phyloP scores from a whole-genome alignment of 192 early-diverging fungal genomes.

The Geosiphon pyriformis region DNA sequence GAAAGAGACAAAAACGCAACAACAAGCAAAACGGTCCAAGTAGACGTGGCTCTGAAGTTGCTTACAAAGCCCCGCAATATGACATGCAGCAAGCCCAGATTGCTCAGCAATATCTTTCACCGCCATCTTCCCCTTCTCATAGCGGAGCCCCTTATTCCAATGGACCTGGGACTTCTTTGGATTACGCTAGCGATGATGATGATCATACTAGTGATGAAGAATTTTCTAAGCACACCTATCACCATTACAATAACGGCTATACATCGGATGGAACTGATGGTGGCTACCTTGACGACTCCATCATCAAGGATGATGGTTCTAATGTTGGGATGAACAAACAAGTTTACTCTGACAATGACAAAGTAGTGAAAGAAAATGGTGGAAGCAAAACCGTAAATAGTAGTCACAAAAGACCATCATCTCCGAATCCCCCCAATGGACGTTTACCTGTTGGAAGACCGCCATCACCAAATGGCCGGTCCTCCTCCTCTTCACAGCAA shows the following conservation, averaged over 20 bases:
- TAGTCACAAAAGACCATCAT: not conserved
- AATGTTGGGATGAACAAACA: not conserved
- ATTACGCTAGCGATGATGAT: too few relatives aligned
- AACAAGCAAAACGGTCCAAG: not conserved
- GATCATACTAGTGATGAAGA: not conserved
- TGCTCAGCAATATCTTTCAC: slow-evolving; percentile 13
- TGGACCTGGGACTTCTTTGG: not conserved
- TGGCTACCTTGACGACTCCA: slow-evolving; percentile 7
- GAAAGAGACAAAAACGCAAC: slow-evolving; percentile 15
- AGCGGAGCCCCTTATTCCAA: not conserved
- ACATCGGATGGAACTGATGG: slow-evolving; percentile 23
- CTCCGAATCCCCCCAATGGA: not conserved
- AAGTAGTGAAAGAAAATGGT: not conserved
- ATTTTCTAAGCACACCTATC: not conserved
- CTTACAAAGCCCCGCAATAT: slow-evolving; percentile 23
- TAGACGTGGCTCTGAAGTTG: slow-evolving; percentile 8
- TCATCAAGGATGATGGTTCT: not conserved
- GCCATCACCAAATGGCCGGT: slow-evolving; percentile 1
- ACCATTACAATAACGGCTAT: slow-evolving; percentile 14
- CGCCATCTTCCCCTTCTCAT: not conserved
- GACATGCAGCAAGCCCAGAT: slow-evolving; percentile 20
- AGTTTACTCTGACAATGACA: not conserved
- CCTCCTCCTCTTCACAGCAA: too few relatives aligned
- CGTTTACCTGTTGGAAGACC: too few relatives aligned
- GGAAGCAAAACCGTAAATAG: not conserved